Base-by-base conservation (phyloP, 2,329 filamentous ascomycete species). In the Aspergillus udagawae region DNA sequence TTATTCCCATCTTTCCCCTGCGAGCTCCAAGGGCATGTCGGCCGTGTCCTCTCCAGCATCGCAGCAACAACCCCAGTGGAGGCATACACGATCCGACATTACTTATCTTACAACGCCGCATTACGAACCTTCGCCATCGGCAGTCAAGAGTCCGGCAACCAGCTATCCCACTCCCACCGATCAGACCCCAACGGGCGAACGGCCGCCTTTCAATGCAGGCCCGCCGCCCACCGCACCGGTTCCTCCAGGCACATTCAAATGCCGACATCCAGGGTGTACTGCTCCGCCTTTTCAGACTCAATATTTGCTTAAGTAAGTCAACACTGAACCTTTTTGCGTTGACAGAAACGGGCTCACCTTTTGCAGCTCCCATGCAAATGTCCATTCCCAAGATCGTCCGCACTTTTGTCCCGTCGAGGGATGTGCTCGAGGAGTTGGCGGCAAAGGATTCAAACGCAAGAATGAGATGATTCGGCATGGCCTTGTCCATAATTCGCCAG, bases 401-500 rank as follows among this genome's bases (percentile, higher is more conserved):
- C 85, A 87, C 64, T 87, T 84, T 65, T 88, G 85, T 67, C 81
- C 84, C 1, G 80, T 86, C 8, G 72, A 77, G 25, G 80, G 77
- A 4, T 88, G 85, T 64, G 75, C 82, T 12, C 80, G 85, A 42
- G 80, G 77, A n/a, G 77, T 82, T 60, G 83, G 83, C n/a, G 85
- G 85, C 21, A 84, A 84, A 65, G 85, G 85, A 1, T 88, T 88
- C 76, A 88, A 88, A 69, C 79, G 85, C 32, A 87, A 87, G 68
- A 88, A 88, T 61, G 85, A 88, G 68, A 87, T 88, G 85, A 86
- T 87, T 60, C 78, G 85, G n/a, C 85, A 88, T 67, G 92, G 93
- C 1, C 82, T 97, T 3, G 94, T 97, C 3, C 94, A 99, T 69
- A 88, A 92, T 63, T 96, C 91, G 7, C 94, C 94, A 1, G 93